Base-by-base conservation (phyloP, 139 green algal species). In the Marvania coccoides region DNA sequence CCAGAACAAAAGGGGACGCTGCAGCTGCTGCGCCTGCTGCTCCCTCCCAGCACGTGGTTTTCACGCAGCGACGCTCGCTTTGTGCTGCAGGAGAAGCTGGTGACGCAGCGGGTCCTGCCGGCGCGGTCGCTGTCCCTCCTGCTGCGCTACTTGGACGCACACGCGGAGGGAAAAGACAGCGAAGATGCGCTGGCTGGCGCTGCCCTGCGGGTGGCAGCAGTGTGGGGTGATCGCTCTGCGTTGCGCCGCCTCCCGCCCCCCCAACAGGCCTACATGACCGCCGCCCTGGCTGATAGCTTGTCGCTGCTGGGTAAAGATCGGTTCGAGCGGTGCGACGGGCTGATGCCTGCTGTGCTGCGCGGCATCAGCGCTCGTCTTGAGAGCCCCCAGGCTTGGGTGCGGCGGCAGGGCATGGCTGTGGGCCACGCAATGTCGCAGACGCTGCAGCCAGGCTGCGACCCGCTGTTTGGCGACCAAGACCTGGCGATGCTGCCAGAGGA, bases 381-480 rank as follows among this genome's bases (percentile, higher is more conserved):
- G 37, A 85, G 68, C 66, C 83, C 84, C 31, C 38, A 35, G 24
- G 14, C 34, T 30, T 31, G 53, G 0, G 61, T 76, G 9, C 65
- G 65, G 46, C 51, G 38, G 36, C 82, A 88, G 56, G 83, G 62
- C 24, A 90, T 90, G 84, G 61, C 79, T 0, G 74, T 89, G 19
- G 84, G 84, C 1, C 67, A 79, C 14, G 48, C 23, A 6, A 70
- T 85, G 35, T 76, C 72, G 1, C 59, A 38, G 10, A 61, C 75
- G 45, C 70, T 90, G 33, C 78, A 83, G 35, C 74, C 71, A 0
- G 31, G 35, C n/a, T 73, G 67, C 15, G 66, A 69, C 10, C 65
- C 74, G 19, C 71, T 89, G 60, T 87, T 90, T 56, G 56, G 40
- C 13, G 77, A 83, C 35, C 47, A 71, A 30, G 75, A 67, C 14